Evolutionary conservation across 768 basidiomycete species (phyloP), one percentile per base, ranked within the genome.

Genomic region (Boletus rubropictus): DNA sequence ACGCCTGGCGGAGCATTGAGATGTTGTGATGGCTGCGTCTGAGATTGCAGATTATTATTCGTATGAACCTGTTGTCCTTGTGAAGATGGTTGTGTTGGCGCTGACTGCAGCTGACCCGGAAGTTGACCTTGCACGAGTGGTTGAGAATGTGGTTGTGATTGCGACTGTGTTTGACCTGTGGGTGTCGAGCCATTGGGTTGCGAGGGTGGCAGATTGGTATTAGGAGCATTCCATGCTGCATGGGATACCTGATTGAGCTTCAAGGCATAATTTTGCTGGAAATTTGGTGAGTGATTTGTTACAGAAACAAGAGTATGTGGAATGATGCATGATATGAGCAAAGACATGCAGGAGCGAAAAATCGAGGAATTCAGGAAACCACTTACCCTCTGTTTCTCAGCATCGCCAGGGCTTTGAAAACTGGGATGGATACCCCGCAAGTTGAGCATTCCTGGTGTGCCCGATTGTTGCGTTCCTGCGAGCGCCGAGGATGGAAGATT

Each of bases 311-410:
- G 29, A 42, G 41, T 32, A 36, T 20, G 42, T 8, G 24, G 10
- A 37, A 34, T 18, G 46, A 39, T 10, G 37, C 15, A 28, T n/a
- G 35, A 25, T 29, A n/a, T 18, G n/a, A 4, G 34, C 35, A 20
- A 50, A 31, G 48, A 48, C 42, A 18, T 36, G 54, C 32, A 43
- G 12, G n/a, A 28, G 44, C 20, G 29, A 9, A 28, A 36, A 40
- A 25, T 42, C 14, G 31, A 2, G 42, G 18, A 18, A 29, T 15
- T 15, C 20, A 48, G 9, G 34, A 1, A 5, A 12, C 3, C 2
- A 76, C 82, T 69, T 68, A 86, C 84, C 73, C 86, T 76, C 59
- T 64, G 63, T 42, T 88, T 87, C 58, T 87, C 86, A 15, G 76
- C 69, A 46, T 89, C 86, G 17, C 75, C 69, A 48, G 79, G 77